Evolutionary conservation across 257 asterid genomes (phyloP), one percentile per base, ranked within the genome.

Genomic region (Rauvolfia tetraphylla): DNA sequence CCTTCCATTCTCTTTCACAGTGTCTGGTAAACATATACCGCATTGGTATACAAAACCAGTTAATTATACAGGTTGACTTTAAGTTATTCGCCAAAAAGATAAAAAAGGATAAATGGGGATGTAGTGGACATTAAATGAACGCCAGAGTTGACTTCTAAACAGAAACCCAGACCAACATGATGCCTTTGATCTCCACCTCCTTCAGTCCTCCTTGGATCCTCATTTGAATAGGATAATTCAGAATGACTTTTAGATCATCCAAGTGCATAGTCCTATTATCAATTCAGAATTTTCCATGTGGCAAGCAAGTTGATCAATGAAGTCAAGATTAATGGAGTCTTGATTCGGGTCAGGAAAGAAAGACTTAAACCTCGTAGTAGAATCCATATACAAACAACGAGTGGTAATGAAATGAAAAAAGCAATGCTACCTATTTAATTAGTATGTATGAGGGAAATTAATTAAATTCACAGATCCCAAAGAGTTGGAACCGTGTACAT

Each of bases 401-500:
- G 59, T 53, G 27, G 59, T 18, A 46, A 1, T 41, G 3, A 1
- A 39, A 12, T 68, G 11, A 34, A 69, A 34, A 42, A 14, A 68
- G n/a, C n/a, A 41, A 42, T 9, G 23, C 12, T 71, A 31, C 22
- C 5, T 48, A 71, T 27, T 74, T 27, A 27, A 2, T 57, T 39
- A 39, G 42, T 39, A 6, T 39, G 6, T 46, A 74, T n/a, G n/a
- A n/a, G n/a, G n/a, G n/a, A n/a, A n/a, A n/a, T n/a, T n/a, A n/a
- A n/a, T n/a, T n/a, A 63, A 61, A 42, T 41, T 34, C 13, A 44
- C 44, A 20, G 72, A 75, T 68, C 72, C 72, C 62, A 61, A 62
- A 61, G 58, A 71, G 25, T 74, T 13, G n/a, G n/a, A n/a, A n/a
- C n/a, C n/a, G n/a, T 41, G 46, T 41, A 41, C 8, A 41, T 41